Conservation (phyloP, 805 yeast genomes). For the Allodekkera sacchari region DNA sequence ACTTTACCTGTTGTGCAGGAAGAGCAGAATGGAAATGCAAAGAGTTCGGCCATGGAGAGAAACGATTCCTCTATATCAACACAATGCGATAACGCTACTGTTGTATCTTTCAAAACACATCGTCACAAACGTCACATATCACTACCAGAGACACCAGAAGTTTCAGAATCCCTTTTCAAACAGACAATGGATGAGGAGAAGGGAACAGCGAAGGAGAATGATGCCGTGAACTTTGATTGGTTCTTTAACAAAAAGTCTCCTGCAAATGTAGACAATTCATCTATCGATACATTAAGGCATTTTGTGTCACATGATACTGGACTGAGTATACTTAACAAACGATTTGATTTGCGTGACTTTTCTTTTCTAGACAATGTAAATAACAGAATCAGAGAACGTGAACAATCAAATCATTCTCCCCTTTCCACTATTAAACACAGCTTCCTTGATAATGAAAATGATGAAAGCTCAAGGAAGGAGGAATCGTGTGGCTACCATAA, state of each 20-base stretch:
- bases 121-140: constrained; percentile 15
- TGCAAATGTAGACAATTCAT: not conserved
- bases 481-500: too few species aligned
- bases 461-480: too few species aligned
- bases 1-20: too few species aligned
- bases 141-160: constrained; percentile 15
- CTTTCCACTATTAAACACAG: constrained; percentile 15
- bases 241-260: not conserved
- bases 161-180: not conserved
- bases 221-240: not conserved
- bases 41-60: too few species aligned
- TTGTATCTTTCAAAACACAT: constrained; percentile 10
- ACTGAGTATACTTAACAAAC: constrained; percentile 7
- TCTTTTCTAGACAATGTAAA: constrained; percentile 5
- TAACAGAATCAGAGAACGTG: not conserved
- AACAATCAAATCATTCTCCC: not conserved
- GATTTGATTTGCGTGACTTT: constrained; percentile 8
- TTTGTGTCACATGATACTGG: constrained; percentile 25
- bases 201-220: not conserved
- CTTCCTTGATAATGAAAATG: constrained; percentile 6
- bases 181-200: not conserved
- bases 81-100: constrained; percentile 6
- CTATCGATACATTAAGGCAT: constrained; percentile 17
- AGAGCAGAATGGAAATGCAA: too few species aligned
- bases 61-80: constrained; percentile 8